Evolutionary conservation across 192 early-diverging fungal genomes (phyloP).

Genomic region (Geranomyces variabilis): DNA sequence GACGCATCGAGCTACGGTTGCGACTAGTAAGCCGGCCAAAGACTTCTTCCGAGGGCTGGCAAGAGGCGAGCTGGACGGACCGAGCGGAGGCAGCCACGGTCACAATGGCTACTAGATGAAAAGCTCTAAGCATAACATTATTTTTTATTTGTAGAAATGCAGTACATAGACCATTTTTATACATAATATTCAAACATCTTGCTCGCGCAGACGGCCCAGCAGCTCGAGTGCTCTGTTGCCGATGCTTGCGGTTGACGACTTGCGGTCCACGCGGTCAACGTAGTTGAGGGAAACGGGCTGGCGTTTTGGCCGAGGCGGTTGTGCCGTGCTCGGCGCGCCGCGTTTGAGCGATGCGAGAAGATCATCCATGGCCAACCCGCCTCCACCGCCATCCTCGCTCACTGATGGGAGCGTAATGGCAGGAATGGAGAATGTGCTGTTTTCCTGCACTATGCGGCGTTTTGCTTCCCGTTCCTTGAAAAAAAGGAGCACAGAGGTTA

Average conservation of each 20-base stretch:
- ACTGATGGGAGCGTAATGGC: slow-evolving; percentile 1
- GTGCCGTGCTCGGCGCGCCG: slow-evolving; percentile 9
- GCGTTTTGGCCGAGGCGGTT: neutral
- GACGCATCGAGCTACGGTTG: neutral
- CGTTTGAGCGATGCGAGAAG: slow-evolving; percentile 47
- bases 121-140: neutral
- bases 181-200: neutral
- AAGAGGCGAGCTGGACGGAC: slow-evolving; percentile 9
- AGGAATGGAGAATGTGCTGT: neutral
- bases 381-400: neutral
- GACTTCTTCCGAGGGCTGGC: slow-evolving; percentile 16
- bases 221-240: slow-evolving; percentile 34
- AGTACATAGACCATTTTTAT: neutral
- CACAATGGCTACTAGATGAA: slow-evolving; percentile 8
- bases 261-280: neutral
- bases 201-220: slow-evolving; percentile 19
- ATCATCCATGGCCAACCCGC: slow-evolving; percentile 42
- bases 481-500: neutral
- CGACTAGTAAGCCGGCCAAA: neutral
- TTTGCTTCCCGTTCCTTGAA: slow-evolving; percentile 42
- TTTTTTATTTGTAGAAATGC: neutral
- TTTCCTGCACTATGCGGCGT: slow-evolving; percentile 21
- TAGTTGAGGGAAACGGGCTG: neutral
- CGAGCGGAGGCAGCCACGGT: neutral
- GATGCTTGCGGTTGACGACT: slow-evolving; percentile 31